These are phyloP conservation scores for Acacia acuminata DNA, from an alignment of 306 rosid species.

Conservation along the genomic window DNA sequence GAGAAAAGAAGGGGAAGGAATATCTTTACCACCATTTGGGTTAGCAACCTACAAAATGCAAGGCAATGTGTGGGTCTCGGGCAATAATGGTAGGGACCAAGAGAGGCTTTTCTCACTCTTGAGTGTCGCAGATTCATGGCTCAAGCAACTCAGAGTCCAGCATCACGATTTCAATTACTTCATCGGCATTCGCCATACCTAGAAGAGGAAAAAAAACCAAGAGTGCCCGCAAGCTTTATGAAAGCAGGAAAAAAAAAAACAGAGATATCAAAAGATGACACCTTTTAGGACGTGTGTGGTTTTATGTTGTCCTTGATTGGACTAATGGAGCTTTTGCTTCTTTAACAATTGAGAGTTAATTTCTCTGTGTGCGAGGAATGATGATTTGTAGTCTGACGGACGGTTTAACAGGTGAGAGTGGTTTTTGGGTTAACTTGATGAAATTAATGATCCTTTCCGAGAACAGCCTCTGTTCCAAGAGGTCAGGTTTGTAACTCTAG, in stretches of 20 bases:
- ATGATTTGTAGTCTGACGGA: not conserved
- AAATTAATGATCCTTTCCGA: slow-evolving; percentile 22
- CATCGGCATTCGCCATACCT: slow-evolving; percentile 53
- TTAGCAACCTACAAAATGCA: slow-evolving; percentile 95
- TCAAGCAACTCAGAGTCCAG: slow-evolving; percentile 86
- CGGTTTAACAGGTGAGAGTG: not conserved
- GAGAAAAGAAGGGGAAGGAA: slow-evolving; percentile 67
- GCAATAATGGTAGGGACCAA: slow-evolving; percentile 82
- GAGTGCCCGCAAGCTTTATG: not conserved
- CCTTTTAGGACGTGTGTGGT: slow-evolving; percentile 23
- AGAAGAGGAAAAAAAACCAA: not conserved
- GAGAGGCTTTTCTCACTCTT: slow-evolving; percentile 62
- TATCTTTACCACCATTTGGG: slow-evolving; percentile 76
- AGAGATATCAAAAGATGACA: not conserved
- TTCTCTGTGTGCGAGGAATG: slow-evolving; percentile 10
- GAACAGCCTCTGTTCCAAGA: slow-evolving; percentile 13
- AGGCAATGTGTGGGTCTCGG: slow-evolving; percentile 77
- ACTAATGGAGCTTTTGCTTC: slow-evolving; percentile 16
- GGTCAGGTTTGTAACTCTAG: slow-evolving; percentile 14
- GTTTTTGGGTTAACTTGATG: not conserved
- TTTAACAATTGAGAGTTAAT: not conserved
- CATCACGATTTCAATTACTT: slow-evolving; percentile 95
- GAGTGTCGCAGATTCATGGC: slow-evolving; percentile 95
- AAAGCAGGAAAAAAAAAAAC: not conserved
- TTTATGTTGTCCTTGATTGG: slow-evolving; percentile 32